Evolutionary conservation across 2,329 filamentous ascomycete species (phyloP).

Genomic region (Aureobasidium vineae): DNA sequence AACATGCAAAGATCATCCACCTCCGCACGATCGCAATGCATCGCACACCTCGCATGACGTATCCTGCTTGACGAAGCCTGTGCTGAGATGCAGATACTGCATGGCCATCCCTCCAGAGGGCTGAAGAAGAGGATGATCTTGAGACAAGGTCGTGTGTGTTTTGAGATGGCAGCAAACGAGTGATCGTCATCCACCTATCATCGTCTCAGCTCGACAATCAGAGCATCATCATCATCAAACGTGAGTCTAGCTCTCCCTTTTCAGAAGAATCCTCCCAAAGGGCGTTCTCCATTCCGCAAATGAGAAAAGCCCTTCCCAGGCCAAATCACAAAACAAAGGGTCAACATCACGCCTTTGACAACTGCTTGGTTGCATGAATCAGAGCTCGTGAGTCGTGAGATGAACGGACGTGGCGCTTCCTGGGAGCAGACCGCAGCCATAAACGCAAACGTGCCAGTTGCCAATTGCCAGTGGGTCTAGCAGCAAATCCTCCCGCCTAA

Average conservation of each 20-base stretch:
- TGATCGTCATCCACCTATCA: constrained; percentile 9
- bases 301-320: neutral
- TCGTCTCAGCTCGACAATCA: neutral
- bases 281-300: neutral
- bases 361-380: neutral
- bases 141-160: neutral
- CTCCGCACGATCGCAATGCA: constrained; percentile 3
- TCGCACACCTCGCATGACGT: constrained; percentile 5
- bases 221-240: neutral
- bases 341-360: neutral
- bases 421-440: neutral
- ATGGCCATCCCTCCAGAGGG: neutral
- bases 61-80: constrained; percentile 4
- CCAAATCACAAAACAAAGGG: neutral
- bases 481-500: constrained; percentile 23
- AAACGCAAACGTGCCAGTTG: constrained; percentile 16
- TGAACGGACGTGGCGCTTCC: constrained; percentile 10
- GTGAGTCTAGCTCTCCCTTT: neutral
- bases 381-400: neutral
- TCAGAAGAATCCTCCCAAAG: neutral
- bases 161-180: neutral
- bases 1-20: neutral
- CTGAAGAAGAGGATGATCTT: constrained; percentile 16
- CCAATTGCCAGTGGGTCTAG: constrained; percentile 7
- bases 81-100: constrained; percentile 1